Base-by-base conservation (phyloP, 371 early-diverging fungal genomes). In the Globomyces sp. region DNA sequence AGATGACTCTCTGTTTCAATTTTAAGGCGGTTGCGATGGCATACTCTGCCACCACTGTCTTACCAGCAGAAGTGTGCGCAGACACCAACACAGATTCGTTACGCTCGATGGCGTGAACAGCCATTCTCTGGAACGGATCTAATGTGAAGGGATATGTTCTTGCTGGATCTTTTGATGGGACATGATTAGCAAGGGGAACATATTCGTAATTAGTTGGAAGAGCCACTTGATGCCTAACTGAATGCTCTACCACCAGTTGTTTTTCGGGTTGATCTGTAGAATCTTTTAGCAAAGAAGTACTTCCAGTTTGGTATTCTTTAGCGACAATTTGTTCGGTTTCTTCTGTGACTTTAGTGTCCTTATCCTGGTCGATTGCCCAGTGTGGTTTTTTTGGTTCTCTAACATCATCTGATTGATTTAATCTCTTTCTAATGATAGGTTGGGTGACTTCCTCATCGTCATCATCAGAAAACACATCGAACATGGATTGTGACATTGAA, bases 41-140 rank as follows among this genome's bases (percentile, higher is more conserved):
- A 79, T 99, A 99, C 78, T 99, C 99, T 24, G 99, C 99, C 2
- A 99, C 97, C 1, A 99, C 99, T 0, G 99, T 99, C 77, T 99
- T 99, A 66, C 99, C 99, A 11, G 99, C 99, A 36, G 93, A 92
- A 0, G 99, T 99, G 69, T 99, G 99, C 1, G 99, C 99, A 64
- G 94, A 88, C 1, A 99, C 99, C 57, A 99, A 77, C 1, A 99
- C 98, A 11, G 95, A 95, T 76, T 99, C 99, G 65, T 92, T 90
- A 52, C 98, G 85, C 70, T 99, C 92, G 53, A 99, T 95, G 46
- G 92, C 91, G 63, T 84, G 80, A 3, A 99, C 88, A 4, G 99
- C 85, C 2, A 94, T 90, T 63, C 90, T 85, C 74, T 99, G 99
- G 86, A 99, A 99, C 48, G 95, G 96, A 88, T 99, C 99, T 58